Percentiles rank a stretch among this genome's conserved stretches.
Evolutionary conservation across 2,329 filamentous ascomycete species (phyloP).

Genomic region (Lecanosticta acicola): DNA sequence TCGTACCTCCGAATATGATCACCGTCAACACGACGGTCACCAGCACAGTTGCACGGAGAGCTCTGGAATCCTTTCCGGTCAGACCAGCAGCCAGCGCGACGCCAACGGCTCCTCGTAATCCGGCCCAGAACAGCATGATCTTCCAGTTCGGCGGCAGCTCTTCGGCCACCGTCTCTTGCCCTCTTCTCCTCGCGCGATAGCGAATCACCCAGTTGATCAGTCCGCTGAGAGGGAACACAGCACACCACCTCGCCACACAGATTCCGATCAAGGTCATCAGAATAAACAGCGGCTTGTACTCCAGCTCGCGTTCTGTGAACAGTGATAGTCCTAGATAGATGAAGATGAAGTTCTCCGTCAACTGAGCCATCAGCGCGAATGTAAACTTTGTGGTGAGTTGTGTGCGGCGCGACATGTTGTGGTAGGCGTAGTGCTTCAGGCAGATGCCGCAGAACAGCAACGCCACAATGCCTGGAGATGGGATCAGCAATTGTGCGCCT

Average conservation of each 20-base stretch:
- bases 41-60: constrained; percentile 87
- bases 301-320: constrained; percentile 81
- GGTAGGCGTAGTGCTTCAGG: constrained; percentile 97
- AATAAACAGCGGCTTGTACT: constrained; percentile 92
- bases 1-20: constrained; percentile 97
- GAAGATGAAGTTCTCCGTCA: constrained; percentile 99
- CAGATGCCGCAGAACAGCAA: constrained; percentile 97
- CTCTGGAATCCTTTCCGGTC: constrained; percentile 63
- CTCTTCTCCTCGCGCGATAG: constrained; percentile 72
- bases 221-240: constrained; percentile 86
- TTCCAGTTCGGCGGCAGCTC: constrained; percentile 94
- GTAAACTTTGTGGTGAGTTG: constrained; percentile 97
- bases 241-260: constrained; percentile 84
- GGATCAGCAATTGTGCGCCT: not conserved
- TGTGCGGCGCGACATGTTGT: constrained; percentile 98
- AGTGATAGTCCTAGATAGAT: constrained; percentile 94
- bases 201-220: constrained; percentile 89
- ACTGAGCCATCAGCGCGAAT: constrained; percentile 87
- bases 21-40: constrained; percentile 96
- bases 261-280: constrained; percentile 88
- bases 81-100: constrained; percentile 89
- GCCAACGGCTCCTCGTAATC: constrained; percentile 87
- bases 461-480: constrained; percentile 74
- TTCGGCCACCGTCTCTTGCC: constrained; percentile 65
- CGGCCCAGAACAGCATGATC: constrained; percentile 99